phyloP scores from a whole-genome alignment of 2,329 filamentous ascomycete species.

The Fusarium stilboides region DNA sequence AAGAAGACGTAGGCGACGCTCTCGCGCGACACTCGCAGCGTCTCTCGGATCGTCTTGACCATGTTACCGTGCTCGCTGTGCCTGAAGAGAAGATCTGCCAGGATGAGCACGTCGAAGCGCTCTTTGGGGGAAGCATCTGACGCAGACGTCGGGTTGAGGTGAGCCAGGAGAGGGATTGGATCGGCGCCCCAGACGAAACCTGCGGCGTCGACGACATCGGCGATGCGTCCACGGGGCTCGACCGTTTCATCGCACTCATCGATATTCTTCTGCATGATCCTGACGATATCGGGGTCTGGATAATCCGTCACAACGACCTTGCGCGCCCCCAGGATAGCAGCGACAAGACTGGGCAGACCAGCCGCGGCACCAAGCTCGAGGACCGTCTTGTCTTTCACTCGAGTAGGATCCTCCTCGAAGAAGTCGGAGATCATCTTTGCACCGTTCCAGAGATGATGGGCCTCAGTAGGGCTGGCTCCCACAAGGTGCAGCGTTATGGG shows the following conservation, averaged over 20 bases:
- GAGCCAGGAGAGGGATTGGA: slow-evolving; percentile 69
- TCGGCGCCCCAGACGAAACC: slow-evolving; percentile 90
- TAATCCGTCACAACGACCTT: slow-evolving; percentile 89
- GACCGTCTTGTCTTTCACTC: slow-evolving; percentile 78
- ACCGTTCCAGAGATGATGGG: slow-evolving; percentile 93
- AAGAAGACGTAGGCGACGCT: slow-evolving; percentile 89
- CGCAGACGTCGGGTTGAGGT: slow-evolving; percentile 61
- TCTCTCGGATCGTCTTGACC: slow-evolving; percentile 78
- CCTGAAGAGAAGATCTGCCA: slow-evolving; percentile 92
- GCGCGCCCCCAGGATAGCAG: slow-evolving; percentile 78
- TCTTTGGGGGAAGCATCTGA: slow-evolving; percentile 33
- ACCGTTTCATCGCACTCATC: slow-evolving; percentile 63
- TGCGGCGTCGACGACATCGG: slow-evolving; percentile 66
- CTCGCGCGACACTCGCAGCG: slow-evolving; percentile 69
- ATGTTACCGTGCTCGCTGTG: slow-evolving; percentile 89
- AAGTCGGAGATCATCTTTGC: slow-evolving; percentile 83
- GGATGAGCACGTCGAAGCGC: slow-evolving; percentile 84
- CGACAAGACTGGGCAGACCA: slow-evolving; percentile 85
- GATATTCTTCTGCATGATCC: slow-evolving; percentile 85
- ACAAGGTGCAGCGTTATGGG: slow-evolving; percentile 82
- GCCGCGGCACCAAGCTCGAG: slow-evolving; percentile 92
- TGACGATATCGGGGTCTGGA: slow-evolving; percentile 86
- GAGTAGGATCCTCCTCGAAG: slow-evolving; percentile 77
- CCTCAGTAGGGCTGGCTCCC: slow-evolving; percentile 90
- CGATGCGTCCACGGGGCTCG: slow-evolving; percentile 51